Base-by-base conservation (phyloP, 441 rosid genomes). In the Syzygium syzygioides region DNA sequence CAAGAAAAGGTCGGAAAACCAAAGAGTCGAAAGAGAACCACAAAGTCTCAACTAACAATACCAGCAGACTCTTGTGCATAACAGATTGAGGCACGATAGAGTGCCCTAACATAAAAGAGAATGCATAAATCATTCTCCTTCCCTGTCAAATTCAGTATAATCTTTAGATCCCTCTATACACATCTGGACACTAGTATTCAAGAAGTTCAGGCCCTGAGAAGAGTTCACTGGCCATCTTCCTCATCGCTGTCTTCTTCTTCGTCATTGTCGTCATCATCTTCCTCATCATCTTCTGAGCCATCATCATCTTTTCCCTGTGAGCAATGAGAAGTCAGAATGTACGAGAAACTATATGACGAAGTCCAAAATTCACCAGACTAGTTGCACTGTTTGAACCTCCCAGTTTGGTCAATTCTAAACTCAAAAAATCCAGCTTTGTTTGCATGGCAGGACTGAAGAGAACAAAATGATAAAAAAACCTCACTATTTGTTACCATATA, bases 231-330 rank as follows among this genome's bases (percentile, higher is more conserved):
- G 90, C 92, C 94, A 17, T 90, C 87, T 28, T 88, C 93, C 53
- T 94, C 94, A 66, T 87, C 96, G 3, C 89, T 91, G 34, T 88
- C 89, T 54, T 88, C 89, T 32, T 88, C 84, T 15, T 91, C 95
- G 7, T 92, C 95, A 34, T 91, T 95, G 0, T 95, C 97, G 11
- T 92, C 96, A 26, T 95, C 93, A 9, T 95, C 96, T 19, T 94
- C 96, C 5, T 94, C 97, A 7, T 94, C 97, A 1, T 95, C 98
- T 5, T 93, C 97, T 41, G 95, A 92, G n/a, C 94, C 96, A 13
- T 92, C 97, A 0, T 91, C 98, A 18, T 93, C 96, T 86, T 95
- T 95, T 80, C 94, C 99, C 98, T 95, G 94, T 18, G 86, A 88
- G 83, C 52, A 76, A 41, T 17, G 15, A 76, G 83, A 76, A 76